Base-by-base conservation (phyloP, 257 asterid genomes). In the Solanum verrucosum region DNA sequence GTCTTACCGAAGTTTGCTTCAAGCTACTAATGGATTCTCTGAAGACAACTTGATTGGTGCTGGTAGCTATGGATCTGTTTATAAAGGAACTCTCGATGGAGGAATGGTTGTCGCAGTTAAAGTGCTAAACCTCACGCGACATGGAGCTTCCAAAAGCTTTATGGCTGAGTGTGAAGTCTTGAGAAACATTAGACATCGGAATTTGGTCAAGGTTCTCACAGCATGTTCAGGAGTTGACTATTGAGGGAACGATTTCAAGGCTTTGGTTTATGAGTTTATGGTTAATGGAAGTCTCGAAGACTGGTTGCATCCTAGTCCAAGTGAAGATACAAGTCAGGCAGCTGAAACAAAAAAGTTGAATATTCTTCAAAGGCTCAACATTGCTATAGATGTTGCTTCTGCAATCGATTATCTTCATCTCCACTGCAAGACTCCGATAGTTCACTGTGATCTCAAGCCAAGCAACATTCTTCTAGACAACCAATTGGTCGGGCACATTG, bases 361-460 rank as follows among this genome's bases (percentile, higher is more conserved):
- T 56, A 29, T 87, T 13, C 63, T 84, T 56, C 87, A 56, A 84
- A 88, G 88, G 56, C 63, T 88, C 33, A 84, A 86, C 18, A 31
- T 88, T 21, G 90, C 82, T 63, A 27, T 90, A 3, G 88, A 90
- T 52, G 72, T 88, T 87, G 92, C 88, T 84, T 77, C 23, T 87
- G 92, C 91, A 3, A 38, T 90, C 14, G 60, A 88, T 21, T 89
- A 88, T 83, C 92, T 90, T 72, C 92, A 90, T 63, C 88, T 85
- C 88, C 86, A 74, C 21, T 89, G 92, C 34, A 52, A 82, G 25
- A 73, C 85, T 3, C 87, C 88, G 3, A 70, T 92, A 21, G 56
- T 90, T 52, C 92, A 90, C 63, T 84, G 92, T 60, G 89, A 91
- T 87, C 71, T 91, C 78, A 91, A 91, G 87, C 93, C 92, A 16